These are phyloP conservation scores for Gracilaria gracilis DNA, from an alignment of 23 red algal genomes.

Conservation along the genomic window DNA sequence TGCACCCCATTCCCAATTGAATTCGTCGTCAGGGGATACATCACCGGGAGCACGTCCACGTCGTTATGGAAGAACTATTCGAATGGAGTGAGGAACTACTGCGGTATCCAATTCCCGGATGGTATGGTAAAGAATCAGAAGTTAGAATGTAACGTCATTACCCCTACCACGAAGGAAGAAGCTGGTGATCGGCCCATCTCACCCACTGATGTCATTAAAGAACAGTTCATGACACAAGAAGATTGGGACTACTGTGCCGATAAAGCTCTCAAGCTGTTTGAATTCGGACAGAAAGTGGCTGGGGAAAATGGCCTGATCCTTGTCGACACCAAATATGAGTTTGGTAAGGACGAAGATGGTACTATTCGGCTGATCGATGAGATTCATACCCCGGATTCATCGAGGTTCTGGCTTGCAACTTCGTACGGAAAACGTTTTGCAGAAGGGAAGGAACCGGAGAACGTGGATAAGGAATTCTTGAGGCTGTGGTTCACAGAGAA, in stretches of 20 bases:
- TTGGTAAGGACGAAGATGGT: constrained; percentile 91
- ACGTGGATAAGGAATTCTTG: constrained; percentile 99
- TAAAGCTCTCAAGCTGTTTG: constrained; percentile 80
- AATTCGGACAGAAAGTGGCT: constrained; percentile 86
- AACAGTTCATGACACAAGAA: constrained; percentile 87
- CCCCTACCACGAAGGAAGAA: constrained; percentile 98
- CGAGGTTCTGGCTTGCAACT: constrained; percentile 92
- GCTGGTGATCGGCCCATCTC: constrained; percentile 89
- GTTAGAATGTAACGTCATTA: constrained; percentile 90
- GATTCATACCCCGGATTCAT: constrained; percentile 98
- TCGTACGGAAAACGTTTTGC: constrained; percentile 83
- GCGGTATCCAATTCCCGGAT: constrained; percentile 91
- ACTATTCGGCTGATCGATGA: constrained; percentile 97
- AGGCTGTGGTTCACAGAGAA: constrained; percentile 96
- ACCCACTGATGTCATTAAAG: constrained; percentile 83
- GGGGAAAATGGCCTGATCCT: constrained; percentile 95
- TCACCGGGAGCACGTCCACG: constrained; percentile 94
- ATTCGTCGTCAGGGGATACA: constrained; percentile 98
- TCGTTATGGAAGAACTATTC: constrained; percentile 99
- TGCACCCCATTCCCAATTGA: constrained; percentile 98
- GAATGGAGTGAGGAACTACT: constrained; percentile 92
- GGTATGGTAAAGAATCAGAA: constrained; percentile 96
- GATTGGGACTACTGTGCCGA: constrained; percentile 93
- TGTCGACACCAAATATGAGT: constrained; percentile 99
- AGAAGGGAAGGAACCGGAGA: constrained; percentile 93